Conservation (phyloP, 371 early-diverging fungal genomes). For the Mucor mucedo region DNA sequence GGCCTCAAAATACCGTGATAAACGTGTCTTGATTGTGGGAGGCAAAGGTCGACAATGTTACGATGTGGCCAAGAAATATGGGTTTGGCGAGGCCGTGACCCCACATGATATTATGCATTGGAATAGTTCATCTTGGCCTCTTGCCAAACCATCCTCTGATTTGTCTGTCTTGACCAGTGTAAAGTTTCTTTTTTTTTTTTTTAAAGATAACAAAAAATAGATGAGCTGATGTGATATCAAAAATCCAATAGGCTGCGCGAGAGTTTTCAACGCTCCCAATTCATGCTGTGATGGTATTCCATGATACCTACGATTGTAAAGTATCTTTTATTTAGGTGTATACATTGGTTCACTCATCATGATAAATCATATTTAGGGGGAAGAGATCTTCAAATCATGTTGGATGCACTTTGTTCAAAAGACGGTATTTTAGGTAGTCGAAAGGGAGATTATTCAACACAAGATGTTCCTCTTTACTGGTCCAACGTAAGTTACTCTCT, state of each 20-base stretch:
- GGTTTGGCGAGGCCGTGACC: constrained; percentile 77
- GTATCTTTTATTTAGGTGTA: background rate
- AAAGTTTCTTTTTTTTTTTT: background rate
- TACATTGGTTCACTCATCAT: background rate
- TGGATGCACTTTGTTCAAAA: constrained; percentile 74
- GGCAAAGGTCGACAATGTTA: constrained; percentile 66
- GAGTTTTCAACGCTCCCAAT: constrained; percentile 65
- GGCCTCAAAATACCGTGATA: constrained; percentile 58
- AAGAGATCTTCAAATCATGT: constrained; percentile 81
- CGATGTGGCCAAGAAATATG: constrained; percentile 72
- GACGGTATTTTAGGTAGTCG: constrained; percentile 67
- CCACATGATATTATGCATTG: constrained; percentile 78
- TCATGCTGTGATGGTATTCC: constrained; percentile 81
- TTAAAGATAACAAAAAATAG: too few relatives aligned
- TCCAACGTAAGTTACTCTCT: constrained; percentile 61
- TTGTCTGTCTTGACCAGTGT: constrained; percentile 23
- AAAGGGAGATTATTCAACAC: constrained; percentile 44
- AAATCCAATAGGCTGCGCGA: constrained; percentile 19
- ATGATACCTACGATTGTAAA: constrained; percentile 84
- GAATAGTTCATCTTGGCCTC: constrained; percentile 78
- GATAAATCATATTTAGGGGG: constrained; percentile 56
- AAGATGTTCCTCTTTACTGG: constrained; percentile 78
- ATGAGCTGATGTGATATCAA: too few relatives aligned
- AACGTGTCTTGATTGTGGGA: constrained; percentile 76
- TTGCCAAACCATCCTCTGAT: constrained; percentile 40